Conservation (phyloP, 1,284 basidiomycete genomes). For the Apiotrichum gamsii region DNA sequence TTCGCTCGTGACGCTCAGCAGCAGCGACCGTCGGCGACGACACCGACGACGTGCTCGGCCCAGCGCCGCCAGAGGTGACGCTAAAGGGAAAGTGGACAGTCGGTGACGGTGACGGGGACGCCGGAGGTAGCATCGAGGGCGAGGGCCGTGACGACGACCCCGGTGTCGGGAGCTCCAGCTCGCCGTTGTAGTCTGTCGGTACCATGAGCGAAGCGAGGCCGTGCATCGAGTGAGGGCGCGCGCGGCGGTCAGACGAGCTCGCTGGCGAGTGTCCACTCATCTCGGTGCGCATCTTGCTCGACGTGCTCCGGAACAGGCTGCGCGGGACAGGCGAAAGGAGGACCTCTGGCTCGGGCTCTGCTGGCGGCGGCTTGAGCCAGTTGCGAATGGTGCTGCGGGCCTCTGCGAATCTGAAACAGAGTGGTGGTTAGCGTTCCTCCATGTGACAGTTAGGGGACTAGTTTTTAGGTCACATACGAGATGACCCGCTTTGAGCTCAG, state of each 20-base stretch:
- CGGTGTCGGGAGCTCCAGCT: conserved; percentile 8
- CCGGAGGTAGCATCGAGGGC: neutral
- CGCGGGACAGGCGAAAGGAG: conserved; percentile 4
- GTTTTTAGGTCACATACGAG: conserved; percentile 37
- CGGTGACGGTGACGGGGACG: conserved; percentile 3
- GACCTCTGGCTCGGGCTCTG: conserved; percentile 10
- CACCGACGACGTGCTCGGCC: neutral
- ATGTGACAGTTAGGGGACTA: no score
- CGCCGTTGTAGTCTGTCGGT: conserved; percentile 7
- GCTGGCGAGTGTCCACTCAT: no score
- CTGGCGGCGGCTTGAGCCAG: conserved; percentile 31
- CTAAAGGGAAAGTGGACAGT: conserved; percentile 15
- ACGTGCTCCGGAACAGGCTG: conserved; percentile 31
- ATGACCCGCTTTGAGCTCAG: conserved; percentile 29
- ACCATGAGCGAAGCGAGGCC: conserved; percentile 23
- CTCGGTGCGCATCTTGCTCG: no score
- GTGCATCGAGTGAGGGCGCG: conserved; percentile 22
- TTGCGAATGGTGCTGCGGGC: conserved; percentile 29
- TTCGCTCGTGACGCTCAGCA: neutral
- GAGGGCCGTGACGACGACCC: conserved; percentile 6
- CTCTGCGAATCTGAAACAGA: conserved; percentile 23
- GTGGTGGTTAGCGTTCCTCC: no score
- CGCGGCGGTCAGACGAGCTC: no score
- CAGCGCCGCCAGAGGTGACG: neutral
- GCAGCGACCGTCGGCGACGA: neutral